Percentiles rank a stretch among this genome's conserved stretches.
Conservation (phyloP, 495 filamentous ascomycete species). For the Aspergillus conjunctus region DNA sequence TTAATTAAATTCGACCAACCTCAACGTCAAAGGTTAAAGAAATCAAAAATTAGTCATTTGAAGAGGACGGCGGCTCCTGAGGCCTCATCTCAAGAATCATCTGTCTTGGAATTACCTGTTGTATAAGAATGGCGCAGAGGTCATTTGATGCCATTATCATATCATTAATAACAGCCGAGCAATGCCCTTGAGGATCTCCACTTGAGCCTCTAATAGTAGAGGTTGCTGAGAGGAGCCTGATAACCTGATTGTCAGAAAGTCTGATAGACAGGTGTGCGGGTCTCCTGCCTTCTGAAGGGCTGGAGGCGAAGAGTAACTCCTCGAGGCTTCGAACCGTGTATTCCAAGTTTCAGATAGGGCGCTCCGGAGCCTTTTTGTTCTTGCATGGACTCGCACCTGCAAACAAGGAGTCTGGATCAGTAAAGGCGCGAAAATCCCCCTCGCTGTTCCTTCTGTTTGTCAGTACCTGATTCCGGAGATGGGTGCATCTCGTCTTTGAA, state of each 20-base stretch:
- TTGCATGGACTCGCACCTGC: background rate
- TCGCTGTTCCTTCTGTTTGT: slow-evolving; percentile 22
- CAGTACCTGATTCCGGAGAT: too few relatives aligned
- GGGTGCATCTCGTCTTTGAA: slow-evolving; percentile 13
- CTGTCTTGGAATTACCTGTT: background rate
- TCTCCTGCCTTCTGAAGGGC: background rate
- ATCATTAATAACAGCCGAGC: slow-evolving; percentile 20
- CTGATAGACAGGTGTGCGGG: background rate
- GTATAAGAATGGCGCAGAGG: background rate
- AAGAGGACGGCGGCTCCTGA: background rate
- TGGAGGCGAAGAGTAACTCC: background rate
- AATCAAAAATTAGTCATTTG: too few relatives aligned
- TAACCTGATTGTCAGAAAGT: slow-evolving; percentile 17
- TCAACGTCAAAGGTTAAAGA: too few relatives aligned
- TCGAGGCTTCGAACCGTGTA: background rate
- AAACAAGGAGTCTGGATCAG: background rate
- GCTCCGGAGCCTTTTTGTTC: background rate
- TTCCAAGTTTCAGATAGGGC: slow-evolving; percentile 20
- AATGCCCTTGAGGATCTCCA: slow-evolving; percentile 18
- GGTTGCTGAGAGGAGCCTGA: slow-evolving; percentile 19
- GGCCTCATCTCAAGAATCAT: background rate
- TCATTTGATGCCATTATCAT: slow-evolving; percentile 22
- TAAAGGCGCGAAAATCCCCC: background rate
- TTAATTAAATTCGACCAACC: background rate
- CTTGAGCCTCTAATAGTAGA: slow-evolving; percentile 33